Evolutionary conservation across 805 yeast species (phyloP), one percentile per base, ranked within the genome.

Genomic region (Debaryomyces prosopidis): DNA sequence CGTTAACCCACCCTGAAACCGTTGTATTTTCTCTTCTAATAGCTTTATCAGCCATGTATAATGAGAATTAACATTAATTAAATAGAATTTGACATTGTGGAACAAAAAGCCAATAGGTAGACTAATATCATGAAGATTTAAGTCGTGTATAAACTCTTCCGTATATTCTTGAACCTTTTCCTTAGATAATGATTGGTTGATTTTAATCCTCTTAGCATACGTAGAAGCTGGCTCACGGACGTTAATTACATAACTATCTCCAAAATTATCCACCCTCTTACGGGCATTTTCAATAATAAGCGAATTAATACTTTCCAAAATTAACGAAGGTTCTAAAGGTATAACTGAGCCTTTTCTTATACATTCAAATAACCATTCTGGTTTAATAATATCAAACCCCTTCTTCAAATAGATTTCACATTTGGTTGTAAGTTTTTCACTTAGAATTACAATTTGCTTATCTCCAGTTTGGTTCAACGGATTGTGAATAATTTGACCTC

Each of bases 351-450:
- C 54, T 11, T 68, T 59, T 14, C 60, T 55, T 2, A 87, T 65
- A 53, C 94, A 82, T 51, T 87, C 91, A 37, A 81, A 69, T 5
- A 89, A 59, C 96, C 96, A 92, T 26, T 66, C 60, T 0, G 95
- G 89, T 42, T 65, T 73, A 6, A 89, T 58, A 0, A 92, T 69
- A 54, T 84, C 87, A 52, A 75, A 79, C 0, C 86, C 86, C 14
- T 59, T 57, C 2, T 52, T 42, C 9, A 57, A 44, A 50, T 64
- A 66, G 4, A 50, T 42, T 35, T 56, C 44, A 14, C 65, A 49
- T 5, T 59, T 51, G 4, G 75, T 75, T 3, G 65, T 52, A 8
- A 46, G 32, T 11, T 49, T 51, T 41, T 67, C 68, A 28, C 66
- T 60, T 2, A 68, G 34, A 3, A 67, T 51, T 1, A 63, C 42